phyloP scores from a whole-genome alignment of 2,329 filamentous ascomycete species.

The Fusarium anthophilum region DNA sequence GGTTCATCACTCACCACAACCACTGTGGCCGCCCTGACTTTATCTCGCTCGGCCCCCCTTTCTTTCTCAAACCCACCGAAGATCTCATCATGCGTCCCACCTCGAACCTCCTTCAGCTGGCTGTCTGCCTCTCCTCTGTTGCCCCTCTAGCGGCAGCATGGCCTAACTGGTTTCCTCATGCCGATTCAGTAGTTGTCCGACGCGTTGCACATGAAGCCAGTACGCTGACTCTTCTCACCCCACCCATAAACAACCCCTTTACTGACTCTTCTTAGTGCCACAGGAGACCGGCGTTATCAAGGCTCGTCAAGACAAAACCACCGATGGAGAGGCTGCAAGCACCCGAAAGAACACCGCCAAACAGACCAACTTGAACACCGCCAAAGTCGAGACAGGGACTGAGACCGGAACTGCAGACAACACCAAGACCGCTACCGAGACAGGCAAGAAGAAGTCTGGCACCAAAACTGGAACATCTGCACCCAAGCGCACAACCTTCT shows the following conservation, averaged over 20 bases:
- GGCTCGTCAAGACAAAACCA: slow-evolving; percentile 16
- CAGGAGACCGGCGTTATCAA: slow-evolving; percentile 23
- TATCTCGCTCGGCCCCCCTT: not conserved
- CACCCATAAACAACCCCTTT: not conserved
- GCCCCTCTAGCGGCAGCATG: slow-evolving; percentile 63
- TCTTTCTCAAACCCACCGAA: not conserved
- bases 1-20: not conserved
- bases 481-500: slow-evolving; percentile 53
- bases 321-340: slow-evolving; percentile 29
- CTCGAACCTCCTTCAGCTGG: slow-evolving; percentile 57
- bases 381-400: slow-evolving; percentile 33
- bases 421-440: slow-evolving; percentile 27
- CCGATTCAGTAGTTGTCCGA: slow-evolving; percentile 59
- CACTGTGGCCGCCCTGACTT: not conserved
- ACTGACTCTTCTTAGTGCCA: slow-evolving; percentile 23
- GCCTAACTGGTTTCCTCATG: slow-evolving; percentile 64
- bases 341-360: slow-evolving; percentile 22
- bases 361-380: slow-evolving; percentile 55
- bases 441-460: slow-evolving; percentile 36
- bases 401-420: slow-evolving; percentile 24
- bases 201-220: slow-evolving; percentile 16
- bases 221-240: not conserved
- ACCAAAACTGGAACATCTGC: slow-evolving; percentile 40
- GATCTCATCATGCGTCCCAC: slow-evolving; percentile 59
- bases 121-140: slow-evolving; percentile 61